Conservation (phyloP, 2,329 filamentous ascomycete genomes). For the Nemania diffusa region DNA sequence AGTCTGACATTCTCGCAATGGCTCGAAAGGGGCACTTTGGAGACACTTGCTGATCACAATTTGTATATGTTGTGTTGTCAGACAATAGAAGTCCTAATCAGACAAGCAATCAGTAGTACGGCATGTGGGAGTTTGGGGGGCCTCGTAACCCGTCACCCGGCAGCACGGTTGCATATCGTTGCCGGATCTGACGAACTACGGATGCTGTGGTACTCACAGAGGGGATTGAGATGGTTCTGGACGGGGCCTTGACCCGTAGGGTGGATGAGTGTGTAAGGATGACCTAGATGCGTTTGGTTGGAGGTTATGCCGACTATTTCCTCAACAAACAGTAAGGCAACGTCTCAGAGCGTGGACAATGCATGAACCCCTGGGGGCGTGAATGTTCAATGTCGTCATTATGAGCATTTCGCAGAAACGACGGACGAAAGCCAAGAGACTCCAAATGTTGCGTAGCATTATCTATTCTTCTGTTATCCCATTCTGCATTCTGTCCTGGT, state of each 20-base stretch:
- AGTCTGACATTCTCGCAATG: slow-evolving; percentile 8
- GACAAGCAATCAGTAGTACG: slow-evolving; percentile 23
- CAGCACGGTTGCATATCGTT: slow-evolving; percentile 27
- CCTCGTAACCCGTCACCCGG: slow-evolving; percentile 34
- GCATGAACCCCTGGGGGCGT: not conserved
- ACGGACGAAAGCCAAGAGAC: not conserved
- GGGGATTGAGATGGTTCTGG: slow-evolving; percentile 4
- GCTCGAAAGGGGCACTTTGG: slow-evolving; percentile 7
- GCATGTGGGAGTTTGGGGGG: slow-evolving; percentile 17
- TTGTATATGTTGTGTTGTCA: slow-evolving; percentile 13
- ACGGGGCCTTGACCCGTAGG: not conserved
- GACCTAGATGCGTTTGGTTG: not conserved
- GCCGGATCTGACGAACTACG: slow-evolving; percentile 30
- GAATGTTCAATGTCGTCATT: not conserved
- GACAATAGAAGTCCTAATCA: not conserved
- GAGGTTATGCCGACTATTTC: not conserved
- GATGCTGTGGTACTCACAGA: slow-evolving; percentile 20
- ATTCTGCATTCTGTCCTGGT: not conserved
- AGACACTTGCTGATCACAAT: slow-evolving; percentile 20
- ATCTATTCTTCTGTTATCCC: not conserved
- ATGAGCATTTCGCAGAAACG: not conserved
- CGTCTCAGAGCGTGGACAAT: not conserved
- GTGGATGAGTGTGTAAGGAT: not conserved
- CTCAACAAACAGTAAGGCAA: not conserved
- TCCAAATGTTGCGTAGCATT: not conserved